Evolutionary conservation across 371 early-diverging fungal genomes (phyloP).

Genomic region (Basidiobolus meristosporus): DNA sequence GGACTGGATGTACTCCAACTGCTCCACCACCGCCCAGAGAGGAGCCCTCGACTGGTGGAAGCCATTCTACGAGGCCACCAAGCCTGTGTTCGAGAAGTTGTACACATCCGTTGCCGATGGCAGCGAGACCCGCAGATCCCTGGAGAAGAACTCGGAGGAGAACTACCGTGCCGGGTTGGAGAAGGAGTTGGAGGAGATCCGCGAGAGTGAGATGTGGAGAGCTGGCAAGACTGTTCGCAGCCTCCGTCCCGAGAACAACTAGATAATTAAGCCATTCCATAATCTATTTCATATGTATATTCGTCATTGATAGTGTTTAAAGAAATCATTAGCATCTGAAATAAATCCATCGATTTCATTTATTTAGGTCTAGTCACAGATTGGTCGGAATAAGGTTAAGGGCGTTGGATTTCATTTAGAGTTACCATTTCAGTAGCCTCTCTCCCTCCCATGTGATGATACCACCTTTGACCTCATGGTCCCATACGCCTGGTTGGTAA

Average conservation of each 20-base stretch:
- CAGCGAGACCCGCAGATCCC: conserved; percentile 70
- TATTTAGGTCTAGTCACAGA: too few relatives aligned
- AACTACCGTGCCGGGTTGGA: conserved; percentile 87
- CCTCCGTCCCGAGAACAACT: conserved; percentile 66
- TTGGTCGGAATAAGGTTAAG: too few relatives aligned
- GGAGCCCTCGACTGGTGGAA: conserved; percentile 96
- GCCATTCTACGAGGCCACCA: conserved; percentile 79
- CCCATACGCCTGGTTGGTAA: conserved; percentile 18
- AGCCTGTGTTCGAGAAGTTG: conserved; percentile 84
- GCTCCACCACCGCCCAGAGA: conserved; percentile 87
- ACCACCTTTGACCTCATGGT: conserved; percentile 4
- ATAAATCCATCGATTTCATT: too few relatives aligned
- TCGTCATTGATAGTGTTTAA: too few relatives aligned
- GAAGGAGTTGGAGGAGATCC: conserved; percentile 72
- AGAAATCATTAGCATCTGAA: too few relatives aligned
- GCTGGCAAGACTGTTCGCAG: conserved; percentile 81
- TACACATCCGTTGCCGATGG: conserved; percentile 81
- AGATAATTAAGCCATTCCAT: conserved; percentile 4
- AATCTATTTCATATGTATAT: not conserved
- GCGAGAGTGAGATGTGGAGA: conserved; percentile 57
- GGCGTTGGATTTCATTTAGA: too few relatives aligned
- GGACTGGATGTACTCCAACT: conserved; percentile 94
- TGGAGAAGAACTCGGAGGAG: conserved; percentile 72
- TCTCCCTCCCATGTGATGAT: too few relatives aligned
- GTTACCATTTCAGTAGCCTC: too few relatives aligned